Percentiles rank a stretch among this genome's conserved stretches.
Evolutionary conservation across 257 asterid species (phyloP).

Genomic region (Solanum ahanhuiri): DNA sequence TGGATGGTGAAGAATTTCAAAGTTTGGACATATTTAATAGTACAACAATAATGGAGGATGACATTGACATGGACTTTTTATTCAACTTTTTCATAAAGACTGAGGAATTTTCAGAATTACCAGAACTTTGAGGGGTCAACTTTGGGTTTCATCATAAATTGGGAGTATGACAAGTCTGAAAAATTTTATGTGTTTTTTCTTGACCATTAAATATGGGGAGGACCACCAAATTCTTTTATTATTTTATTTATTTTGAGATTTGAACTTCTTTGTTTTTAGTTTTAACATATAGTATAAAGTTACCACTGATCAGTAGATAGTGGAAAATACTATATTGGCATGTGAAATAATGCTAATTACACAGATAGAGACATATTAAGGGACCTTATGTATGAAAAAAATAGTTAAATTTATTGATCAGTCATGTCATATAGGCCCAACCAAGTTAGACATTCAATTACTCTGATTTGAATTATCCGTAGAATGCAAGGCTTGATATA

Average conservation of each 20-base stretch:
- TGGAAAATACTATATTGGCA: neutral
- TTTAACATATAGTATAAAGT: neutral
- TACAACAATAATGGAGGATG: neutral
- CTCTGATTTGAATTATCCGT: neutral
- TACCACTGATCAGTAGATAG: neutral
- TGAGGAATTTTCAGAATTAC: neutral
- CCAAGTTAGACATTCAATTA: neutral
- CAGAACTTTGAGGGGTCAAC: neutral
- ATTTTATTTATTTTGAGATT: neutral
- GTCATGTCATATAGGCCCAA: neutral
- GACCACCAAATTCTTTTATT: neutral
- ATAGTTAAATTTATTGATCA: neutral
- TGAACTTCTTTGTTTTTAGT: neutral
- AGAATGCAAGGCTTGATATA: neutral
- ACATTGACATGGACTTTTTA: conserved; percentile 1
- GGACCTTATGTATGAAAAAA: neutral
- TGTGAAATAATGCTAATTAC: neutral
- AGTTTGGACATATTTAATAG: neutral
- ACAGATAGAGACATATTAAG: neutral
- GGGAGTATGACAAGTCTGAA: neutral
- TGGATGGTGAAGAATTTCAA: neutral
- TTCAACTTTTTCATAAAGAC: neutral
- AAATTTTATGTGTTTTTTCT: neutral
- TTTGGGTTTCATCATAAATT: neutral
- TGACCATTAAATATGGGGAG: neutral